phyloP scores from a whole-genome alignment of 495 filamentous ascomycete genomes.

The Alectoria sarmentosa region DNA sequence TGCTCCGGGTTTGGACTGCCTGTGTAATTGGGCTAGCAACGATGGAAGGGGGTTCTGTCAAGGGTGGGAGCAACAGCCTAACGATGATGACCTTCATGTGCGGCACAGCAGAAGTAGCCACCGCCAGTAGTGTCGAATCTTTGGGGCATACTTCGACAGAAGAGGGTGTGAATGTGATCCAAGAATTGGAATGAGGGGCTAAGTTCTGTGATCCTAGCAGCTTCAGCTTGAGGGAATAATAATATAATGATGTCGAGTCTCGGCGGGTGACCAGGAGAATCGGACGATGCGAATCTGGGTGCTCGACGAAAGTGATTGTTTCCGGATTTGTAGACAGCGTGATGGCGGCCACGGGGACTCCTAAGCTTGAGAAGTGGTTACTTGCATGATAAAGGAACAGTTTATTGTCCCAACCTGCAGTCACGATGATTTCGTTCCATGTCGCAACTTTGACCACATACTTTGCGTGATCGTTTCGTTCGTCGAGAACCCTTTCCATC shows the following conservation, averaged over 20 bases:
- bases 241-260: slow-evolving; percentile 56
- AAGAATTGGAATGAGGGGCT: slow-evolving; percentile 56
- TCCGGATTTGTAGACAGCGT: slow-evolving; percentile 54
- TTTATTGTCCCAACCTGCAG: slow-evolving; percentile 59
- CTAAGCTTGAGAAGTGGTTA: slow-evolving; percentile 18
- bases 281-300: slow-evolving; percentile 39
- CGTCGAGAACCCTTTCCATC: slow-evolving; percentile 36
- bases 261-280: slow-evolving; percentile 50
- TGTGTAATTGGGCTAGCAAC: slow-evolving; percentile 31
- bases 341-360: slow-evolving; percentile 42
- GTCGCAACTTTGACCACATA: slow-evolving; percentile 52
- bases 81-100: slow-evolving; percentile 57
- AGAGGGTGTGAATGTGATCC: slow-evolving; percentile 52
- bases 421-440: slow-evolving; percentile 43
- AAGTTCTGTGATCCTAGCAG: slow-evolving; percentile 53
- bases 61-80: slow-evolving; percentile 37
- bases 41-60: slow-evolving; percentile 9
- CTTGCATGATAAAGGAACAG: slow-evolving; percentile 44
- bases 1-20: slow-evolving; percentile 43
- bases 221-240: slow-evolving; percentile 44
- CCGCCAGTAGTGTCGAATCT: slow-evolving; percentile 49
- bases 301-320: slow-evolving; percentile 47
- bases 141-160: slow-evolving; percentile 49
- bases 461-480: slow-evolving; percentile 52
- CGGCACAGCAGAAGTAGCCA: slow-evolving; percentile 24